Evolutionary conservation across 768 basidiomycete species (phyloP), one percentile per base, ranked within the genome.

Genomic region (Xerocomus brunneocitrinus): DNA sequence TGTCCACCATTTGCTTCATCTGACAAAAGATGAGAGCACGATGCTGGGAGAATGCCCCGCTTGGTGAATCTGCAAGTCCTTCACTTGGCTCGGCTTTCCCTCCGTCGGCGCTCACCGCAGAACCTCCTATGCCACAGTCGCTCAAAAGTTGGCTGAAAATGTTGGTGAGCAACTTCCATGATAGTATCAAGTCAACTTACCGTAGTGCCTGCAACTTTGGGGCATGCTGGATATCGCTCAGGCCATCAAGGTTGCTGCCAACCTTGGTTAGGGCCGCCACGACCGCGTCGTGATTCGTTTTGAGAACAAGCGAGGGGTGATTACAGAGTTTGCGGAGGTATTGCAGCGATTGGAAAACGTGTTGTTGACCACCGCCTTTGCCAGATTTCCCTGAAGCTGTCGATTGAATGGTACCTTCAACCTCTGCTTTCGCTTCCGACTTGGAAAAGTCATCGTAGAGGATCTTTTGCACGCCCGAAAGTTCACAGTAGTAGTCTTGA

Each of bases 11-110:
- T 68, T 92, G 90, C 69, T 98, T 97, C 83, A 98, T 91, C 73
- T 99, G 97, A 64, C 95, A 98, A 74, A 99, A 99, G 62, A 99
- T 95, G 58, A 99, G 83, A 50, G 95, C 95, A n/a, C 97, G 91
- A 67, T 99, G 97, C 61, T 95, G 95, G 22, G 95, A 90, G 66
- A 94, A 89, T 28, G 76, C 71, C 2, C 78, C 81, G 39, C 74
- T 76, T 0, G 74, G 52, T 4, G 71, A 49, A 39, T 67, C 79
- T 12, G 80, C 70, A 42, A 82, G 74, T 1, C 79, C 75, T 55
- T 90, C 85, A 32, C 79, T 79, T 14, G 82, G 67, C 59, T 91
- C 87, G 55, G 81, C 82, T 69, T 91, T 89, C 22, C 79, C 76
- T 9, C 77, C 66, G 43, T 91, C 89, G 2, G 73, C 68, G 12